These are phyloP conservation scores for Euphorbia peplus DNA, from an alignment of 345 rosid genomes.

Conservation along the genomic window DNA sequence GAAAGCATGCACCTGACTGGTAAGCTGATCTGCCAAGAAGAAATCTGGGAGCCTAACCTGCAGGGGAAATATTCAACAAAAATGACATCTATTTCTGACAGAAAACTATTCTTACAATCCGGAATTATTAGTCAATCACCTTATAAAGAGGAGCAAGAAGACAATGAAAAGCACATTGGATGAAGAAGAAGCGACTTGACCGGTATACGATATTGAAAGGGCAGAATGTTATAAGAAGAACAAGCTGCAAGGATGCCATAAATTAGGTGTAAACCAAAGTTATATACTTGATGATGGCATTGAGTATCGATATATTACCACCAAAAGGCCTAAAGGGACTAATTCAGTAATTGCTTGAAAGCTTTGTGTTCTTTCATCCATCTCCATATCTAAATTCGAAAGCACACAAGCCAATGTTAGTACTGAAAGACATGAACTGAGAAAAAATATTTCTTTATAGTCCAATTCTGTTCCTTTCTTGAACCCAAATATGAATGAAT, in stretches of 20 bases:
- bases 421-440: constrained; percentile 51
- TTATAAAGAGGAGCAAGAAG: constrained; percentile 65
- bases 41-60: constrained; percentile 83
- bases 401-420: constrained; percentile 49
- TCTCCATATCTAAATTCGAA: constrained; percentile 79
- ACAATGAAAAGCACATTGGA: constrained; percentile 46
- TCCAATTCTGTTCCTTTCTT: constrained; percentile 71
- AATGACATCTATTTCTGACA: not conserved
- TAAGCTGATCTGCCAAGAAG: constrained; percentile 83
- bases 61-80: constrained; percentile 1
- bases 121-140: constrained; percentile 32
- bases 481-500: constrained; percentile 70
- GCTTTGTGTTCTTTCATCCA: constrained; percentile 61
- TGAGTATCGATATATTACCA: constrained; percentile 32
- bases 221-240: constrained; percentile 41
- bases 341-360: constrained; percentile 62
- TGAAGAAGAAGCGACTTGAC: constrained; percentile 56
- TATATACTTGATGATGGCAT: not conserved
- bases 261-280: not conserved
- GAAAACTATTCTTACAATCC: not conserved
- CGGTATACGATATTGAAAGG: constrained; percentile 66
- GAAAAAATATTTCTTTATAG: constrained; percentile 58
- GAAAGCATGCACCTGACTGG: constrained; percentile 67
- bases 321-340: constrained; percentile 55
- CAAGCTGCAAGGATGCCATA: constrained; percentile 33